Conservation (phyloP, 805 yeast genomes). For the Candida yuanshanica region DNA sequence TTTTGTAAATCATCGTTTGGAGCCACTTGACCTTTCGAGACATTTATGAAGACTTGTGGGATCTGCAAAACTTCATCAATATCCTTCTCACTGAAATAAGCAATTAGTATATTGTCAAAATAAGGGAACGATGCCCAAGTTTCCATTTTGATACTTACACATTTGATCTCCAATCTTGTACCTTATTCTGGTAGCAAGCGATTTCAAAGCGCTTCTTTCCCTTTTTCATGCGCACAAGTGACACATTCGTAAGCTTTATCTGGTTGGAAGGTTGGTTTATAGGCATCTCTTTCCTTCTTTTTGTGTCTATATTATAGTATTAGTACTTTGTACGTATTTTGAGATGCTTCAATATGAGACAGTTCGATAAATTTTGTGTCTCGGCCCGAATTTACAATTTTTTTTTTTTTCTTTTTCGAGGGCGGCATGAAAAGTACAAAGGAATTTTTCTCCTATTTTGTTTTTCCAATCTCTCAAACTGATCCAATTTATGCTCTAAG, state of each 20-base stretch:
- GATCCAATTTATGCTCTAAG: too few species aligned
- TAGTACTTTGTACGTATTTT: too few species aligned
- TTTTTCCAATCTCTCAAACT: too few species aligned
- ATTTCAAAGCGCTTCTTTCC: constrained; percentile 90
- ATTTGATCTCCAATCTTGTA: constrained; percentile 87
- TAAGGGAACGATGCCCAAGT: not conserved
- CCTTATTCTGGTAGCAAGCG: constrained; percentile 95
- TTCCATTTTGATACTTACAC: constrained; percentile 31
- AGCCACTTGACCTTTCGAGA: constrained; percentile 91
- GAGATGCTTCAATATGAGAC: too few species aligned
- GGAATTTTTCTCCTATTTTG: not conserved
- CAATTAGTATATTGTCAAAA: constrained; percentile 4
- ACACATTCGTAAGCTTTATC: constrained; percentile 88
- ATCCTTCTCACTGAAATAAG: constrained; percentile 59
- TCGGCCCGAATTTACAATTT: not conserved
- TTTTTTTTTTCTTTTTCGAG: not conserved
- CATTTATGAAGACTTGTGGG: constrained; percentile 90
- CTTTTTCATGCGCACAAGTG: constrained; percentile 84
- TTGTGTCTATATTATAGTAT: too few species aligned
- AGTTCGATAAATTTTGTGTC: too few species aligned
- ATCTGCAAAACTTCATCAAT: constrained; percentile 93
- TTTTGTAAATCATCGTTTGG: constrained; percentile 73
- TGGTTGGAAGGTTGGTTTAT: constrained; percentile 88
- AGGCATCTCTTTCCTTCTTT: too few species aligned
- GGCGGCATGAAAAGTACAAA: too few species aligned